These are phyloP conservation scores for Neonectria ditissima DNA, from an alignment of 2,329 filamentous ascomycete genomes.

Conservation along the genomic window DNA sequence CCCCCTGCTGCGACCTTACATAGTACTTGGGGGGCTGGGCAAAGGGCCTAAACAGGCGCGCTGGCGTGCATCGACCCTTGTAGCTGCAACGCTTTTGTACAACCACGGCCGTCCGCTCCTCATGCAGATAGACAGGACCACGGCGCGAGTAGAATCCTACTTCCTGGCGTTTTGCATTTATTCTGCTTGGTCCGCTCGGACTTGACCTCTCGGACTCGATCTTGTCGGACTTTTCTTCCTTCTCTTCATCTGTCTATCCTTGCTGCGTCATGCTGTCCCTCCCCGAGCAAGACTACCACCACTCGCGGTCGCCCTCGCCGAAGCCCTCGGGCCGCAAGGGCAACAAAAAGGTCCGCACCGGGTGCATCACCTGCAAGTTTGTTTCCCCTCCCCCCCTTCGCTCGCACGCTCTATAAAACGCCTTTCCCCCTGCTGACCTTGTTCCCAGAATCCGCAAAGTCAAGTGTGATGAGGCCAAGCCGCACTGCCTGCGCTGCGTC, in stretches of 20 bases:
- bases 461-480: slow-evolving; percentile 68
- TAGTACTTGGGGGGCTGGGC: slow-evolving; percentile 7
- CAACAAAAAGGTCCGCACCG: slow-evolving; percentile 60
- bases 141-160: neutral
- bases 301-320: slow-evolving; percentile 12
- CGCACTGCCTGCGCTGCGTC: slow-evolving; percentile 63
- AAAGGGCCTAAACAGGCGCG: neutral
- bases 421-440: neutral
- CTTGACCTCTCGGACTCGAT: neutral
- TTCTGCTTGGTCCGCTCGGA: slow-evolving; percentile 4
- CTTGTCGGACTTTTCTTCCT: neutral
- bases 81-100: no score
- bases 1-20: slow-evolving; percentile 1
- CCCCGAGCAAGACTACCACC: neutral
- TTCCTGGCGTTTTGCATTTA: neutral
- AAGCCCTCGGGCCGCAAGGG: slow-evolving; percentile 53
- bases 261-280: slow-evolving; percentile 12
- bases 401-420: neutral
- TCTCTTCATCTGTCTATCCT: neutral
- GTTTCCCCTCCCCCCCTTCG: slow-evolving; percentile 40
- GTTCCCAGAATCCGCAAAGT: slow-evolving; percentile 60
- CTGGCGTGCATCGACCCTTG: neutral
- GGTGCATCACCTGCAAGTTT: slow-evolving; percentile 68
- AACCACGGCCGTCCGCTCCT: neutral
- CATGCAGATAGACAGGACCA: neutral